A percentile compares a stretch with the other conserved stretches of the same genome.
Conservation (phyloP, 176 grass and related monocot species). For the Bolboschoenus planiculmis region DNA sequence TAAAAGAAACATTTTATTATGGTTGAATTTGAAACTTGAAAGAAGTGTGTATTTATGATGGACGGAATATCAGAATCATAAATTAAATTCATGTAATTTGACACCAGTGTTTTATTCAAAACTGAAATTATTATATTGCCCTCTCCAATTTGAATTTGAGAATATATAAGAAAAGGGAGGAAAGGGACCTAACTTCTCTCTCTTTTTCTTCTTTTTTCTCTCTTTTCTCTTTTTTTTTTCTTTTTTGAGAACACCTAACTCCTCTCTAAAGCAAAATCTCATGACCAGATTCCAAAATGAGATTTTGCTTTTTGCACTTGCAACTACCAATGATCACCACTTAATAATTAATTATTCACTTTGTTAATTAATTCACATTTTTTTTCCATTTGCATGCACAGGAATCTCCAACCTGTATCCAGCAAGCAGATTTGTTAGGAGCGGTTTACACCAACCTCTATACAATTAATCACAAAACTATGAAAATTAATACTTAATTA, state of each 20-base stretch:
- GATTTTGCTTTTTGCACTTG: conserved; percentile 1
- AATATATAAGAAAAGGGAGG: neutral
- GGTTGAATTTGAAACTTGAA: too few species aligned
- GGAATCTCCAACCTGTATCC: neutral
- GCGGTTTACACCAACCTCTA: neutral
- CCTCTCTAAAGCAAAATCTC: neutral
- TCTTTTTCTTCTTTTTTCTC: too few species aligned
- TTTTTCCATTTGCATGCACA: neutral
- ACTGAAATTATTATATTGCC: neutral
- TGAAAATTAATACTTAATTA: neutral
- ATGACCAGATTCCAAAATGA: neutral
- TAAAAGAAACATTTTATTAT: too few species aligned
- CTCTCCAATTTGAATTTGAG: neutral
- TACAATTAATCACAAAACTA: neutral
- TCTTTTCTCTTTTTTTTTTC: too few species aligned
- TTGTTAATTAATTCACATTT: neutral
- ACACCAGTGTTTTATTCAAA: neutral
- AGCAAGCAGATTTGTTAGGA: neutral
- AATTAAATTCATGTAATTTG: neutral
- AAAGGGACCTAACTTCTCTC: neutral
- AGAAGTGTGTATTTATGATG: too few species aligned
- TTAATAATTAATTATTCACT: neutral
- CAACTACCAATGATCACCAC: neutral
- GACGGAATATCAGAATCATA: neutral
- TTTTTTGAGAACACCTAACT: neutral